Evolutionary conservation across 2,329 filamentous ascomycete genomes (phyloP), one percentile per base, ranked within the genome.

Genomic region (Exophiala dermatitidis): DNA sequence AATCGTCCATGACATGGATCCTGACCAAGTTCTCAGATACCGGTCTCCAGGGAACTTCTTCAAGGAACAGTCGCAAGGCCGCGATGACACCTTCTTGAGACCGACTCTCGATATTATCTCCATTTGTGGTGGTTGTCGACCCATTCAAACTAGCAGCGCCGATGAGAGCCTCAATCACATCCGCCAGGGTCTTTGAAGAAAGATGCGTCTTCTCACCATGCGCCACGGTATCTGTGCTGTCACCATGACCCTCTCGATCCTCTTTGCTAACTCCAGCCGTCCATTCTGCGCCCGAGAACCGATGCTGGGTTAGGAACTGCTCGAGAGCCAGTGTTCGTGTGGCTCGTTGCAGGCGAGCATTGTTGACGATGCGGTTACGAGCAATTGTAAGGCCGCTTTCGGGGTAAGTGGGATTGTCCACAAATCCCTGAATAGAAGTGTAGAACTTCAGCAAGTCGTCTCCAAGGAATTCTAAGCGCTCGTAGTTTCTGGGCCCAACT

Each of bases 141-240:
- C 87, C 86, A 48, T 87, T 79, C 1, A 86, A 56, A 62, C 80
- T 90, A 0, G 86, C 79, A 0, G 83, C 86, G 1, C 89, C 91
- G 19, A 96, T 84, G 0, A 96, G 73, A 0, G 90, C 81, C 66
- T 97, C 91, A 0, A 95, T 78, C 0, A 96, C 84, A 63, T 97
- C 91, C 2, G 91, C 91, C 5, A 96, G 77, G 0, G 81, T 81
- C 66, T 97, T 97, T 1, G 82, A 85, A 0, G 88, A 85, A 32
- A 90, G 65, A 9, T 66, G 63, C 4, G 75, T 69, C 43, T 63
- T 68, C 56, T 34, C 33, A 32, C 19, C 19, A 19, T 19, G 19
- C 19, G 19, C 19, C 1, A 19, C 19, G 19, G 19, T 19, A 19
- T 19, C 19, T 19, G 19, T 19, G 19, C 19, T 19, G 19, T 19